phyloP scores from a whole-genome alignment of 768 basidiomycete species.

The Cubamyces lactineus region DNA sequence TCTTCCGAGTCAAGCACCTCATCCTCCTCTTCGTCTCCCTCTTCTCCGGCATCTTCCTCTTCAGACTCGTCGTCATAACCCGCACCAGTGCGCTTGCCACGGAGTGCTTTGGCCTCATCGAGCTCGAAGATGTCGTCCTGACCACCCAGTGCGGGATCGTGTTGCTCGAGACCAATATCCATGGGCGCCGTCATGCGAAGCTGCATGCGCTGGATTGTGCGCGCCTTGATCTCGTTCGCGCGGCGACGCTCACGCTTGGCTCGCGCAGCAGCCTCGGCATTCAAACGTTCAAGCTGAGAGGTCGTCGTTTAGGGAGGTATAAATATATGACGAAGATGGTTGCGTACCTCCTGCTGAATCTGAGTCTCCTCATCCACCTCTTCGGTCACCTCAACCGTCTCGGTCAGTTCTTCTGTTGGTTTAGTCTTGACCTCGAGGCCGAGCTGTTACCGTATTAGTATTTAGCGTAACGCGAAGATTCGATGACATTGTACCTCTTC shows the following conservation, averaged over 20 bases:
- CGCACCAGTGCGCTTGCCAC: constrained; percentile 44
- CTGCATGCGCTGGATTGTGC: constrained; percentile 93
- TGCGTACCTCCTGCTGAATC: constrained; percentile 82
- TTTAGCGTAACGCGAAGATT: not conserved
- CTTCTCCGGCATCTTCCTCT: constrained; percentile 44
- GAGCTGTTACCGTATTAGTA: constrained; percentile 47
- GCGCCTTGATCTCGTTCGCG: constrained; percentile 85
- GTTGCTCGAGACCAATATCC: constrained; percentile 89
- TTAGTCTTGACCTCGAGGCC: constrained; percentile 84
- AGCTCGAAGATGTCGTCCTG: constrained; percentile 92
- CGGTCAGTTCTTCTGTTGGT: constrained; percentile 73
- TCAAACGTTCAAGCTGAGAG: constrained; percentile 78
- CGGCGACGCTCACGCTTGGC: constrained; percentile 80
- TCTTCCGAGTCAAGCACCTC: constrained; percentile 62
- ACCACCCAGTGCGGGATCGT: constrained; percentile 72
- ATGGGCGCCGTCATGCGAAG: constrained; percentile 97
- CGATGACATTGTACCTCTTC: constrained; percentile 75
- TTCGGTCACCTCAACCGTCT: constrained; percentile 65
- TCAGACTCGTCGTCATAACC: constrained; percentile 50
- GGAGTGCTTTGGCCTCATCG: constrained; percentile 50
- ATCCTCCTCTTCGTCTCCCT: constrained; percentile 43
- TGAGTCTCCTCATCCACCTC: constrained; percentile 86
- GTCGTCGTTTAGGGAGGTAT: too few species aligned
- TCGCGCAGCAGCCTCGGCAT: constrained; percentile 72
- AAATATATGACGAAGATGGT: too few species aligned